A percentile compares a stretch with the other conserved stretches of the same genome.
Evolutionary conservation across 192 early-diverging fungal species (phyloP).

Genomic region (Paraglomus brasilianum): DNA sequence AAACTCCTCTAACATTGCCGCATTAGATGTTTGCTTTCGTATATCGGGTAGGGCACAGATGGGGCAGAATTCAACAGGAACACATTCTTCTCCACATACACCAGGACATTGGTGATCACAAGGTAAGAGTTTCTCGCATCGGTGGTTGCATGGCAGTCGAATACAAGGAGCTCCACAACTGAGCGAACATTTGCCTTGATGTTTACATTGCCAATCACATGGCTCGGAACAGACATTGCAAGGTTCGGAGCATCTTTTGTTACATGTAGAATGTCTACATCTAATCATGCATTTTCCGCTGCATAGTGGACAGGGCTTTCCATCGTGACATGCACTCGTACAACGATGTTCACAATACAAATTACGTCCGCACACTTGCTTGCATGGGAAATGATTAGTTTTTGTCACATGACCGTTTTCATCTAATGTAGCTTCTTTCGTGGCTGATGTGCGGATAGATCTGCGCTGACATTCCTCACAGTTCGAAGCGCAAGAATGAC

Average conservation of each 20-base stretch:
- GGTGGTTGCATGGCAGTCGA: conserved; percentile 54
- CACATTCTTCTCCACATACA: conserved; percentile 49
- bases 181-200: conserved; percentile 44
- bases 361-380: conserved; percentile 34
- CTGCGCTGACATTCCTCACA: not conserved
- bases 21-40: conserved; percentile 34
- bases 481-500: not conserved
- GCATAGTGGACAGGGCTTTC: conserved; percentile 40
- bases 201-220: conserved; percentile 53
- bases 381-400: conserved; percentile 37
- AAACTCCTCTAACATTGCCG: conserved; percentile 29
- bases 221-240: conserved; percentile 47
- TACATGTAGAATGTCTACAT: conserved; percentile 45
- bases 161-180: conserved; percentile 54
- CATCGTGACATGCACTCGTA: not conserved
- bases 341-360: conserved; percentile 42
- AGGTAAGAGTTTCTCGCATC: conserved; percentile 38
- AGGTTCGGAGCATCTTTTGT: conserved; percentile 32
- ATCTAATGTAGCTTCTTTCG: not conserved
- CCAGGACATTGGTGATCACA: conserved; percentile 51
- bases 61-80: conserved; percentile 34
- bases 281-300: conserved; percentile 27
- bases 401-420: conserved; percentile 15
- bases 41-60: conserved; percentile 34
- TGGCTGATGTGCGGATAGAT: not conserved